Conservation (phyloP, 2,329 filamentous ascomycete genomes). For the Emericellopsis atlantica region DNA sequence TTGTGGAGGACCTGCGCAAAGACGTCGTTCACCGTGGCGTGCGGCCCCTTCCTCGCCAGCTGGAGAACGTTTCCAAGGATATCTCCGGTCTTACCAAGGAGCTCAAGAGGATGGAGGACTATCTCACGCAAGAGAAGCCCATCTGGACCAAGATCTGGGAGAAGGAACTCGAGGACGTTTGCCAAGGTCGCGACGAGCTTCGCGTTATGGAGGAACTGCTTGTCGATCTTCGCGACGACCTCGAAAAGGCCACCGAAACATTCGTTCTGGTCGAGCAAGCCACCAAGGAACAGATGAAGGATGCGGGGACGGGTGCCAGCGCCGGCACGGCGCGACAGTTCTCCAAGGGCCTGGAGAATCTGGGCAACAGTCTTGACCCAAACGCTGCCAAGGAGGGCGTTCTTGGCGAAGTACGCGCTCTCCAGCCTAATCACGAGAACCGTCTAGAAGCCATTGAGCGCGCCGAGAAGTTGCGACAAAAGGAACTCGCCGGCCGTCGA, state of each 20-base stretch:
- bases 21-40: slow-evolving; percentile 92
- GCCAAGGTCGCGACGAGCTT: slow-evolving; percentile 87
- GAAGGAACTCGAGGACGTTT: slow-evolving; percentile 90
- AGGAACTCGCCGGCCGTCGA: slow-evolving; percentile 67
- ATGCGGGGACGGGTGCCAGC: slow-evolving; percentile 40
- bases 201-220: slow-evolving; percentile 94
- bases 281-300: slow-evolving; percentile 93
- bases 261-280: slow-evolving; percentile 94
- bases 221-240: slow-evolving; percentile 81
- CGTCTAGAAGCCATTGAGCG: slow-evolving; percentile 91
- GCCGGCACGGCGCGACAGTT: slow-evolving; percentile 41
- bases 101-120: slow-evolving; percentile 88
- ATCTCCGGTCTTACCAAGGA: slow-evolving; percentile 71
- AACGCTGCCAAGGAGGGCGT: slow-evolving; percentile 80
- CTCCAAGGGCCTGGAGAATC: slow-evolving; percentile 38
- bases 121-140: slow-evolving; percentile 82
- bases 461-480: slow-evolving; percentile 84
- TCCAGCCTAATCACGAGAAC: slow-evolving; percentile 89
- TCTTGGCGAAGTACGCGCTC: slow-evolving; percentile 80
- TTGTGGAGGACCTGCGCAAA: slow-evolving; percentile 92
- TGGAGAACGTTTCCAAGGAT: slow-evolving; percentile 82
- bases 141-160: slow-evolving; percentile 99
- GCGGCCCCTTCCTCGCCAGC: slow-evolving; percentile 76
- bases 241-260: slow-evolving; percentile 88
- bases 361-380: slow-evolving; percentile 51